Evolutionary conservation across 331 rosid species (phyloP).

Genomic region (Quercus tomentella): DNA sequence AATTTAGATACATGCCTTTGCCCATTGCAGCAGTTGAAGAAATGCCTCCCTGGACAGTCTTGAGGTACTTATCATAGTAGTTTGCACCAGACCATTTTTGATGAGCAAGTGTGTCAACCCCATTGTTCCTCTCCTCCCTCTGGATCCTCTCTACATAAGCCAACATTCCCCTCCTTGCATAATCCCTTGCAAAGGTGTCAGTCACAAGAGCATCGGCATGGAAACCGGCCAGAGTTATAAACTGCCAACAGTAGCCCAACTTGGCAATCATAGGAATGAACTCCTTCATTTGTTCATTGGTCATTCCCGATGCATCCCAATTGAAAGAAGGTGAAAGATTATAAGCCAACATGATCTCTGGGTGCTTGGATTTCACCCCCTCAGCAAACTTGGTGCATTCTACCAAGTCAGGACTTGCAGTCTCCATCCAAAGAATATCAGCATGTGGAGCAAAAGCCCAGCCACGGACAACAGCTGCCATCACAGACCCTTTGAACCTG

Average conservation of each 20-base stretch:
- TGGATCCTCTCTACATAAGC: conserved; percentile 95
- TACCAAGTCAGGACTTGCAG: conserved; percentile 54
- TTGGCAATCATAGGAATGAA: conserved; percentile 81
- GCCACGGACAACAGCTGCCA: conserved; percentile 78
- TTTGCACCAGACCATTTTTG: conserved; percentile 99
- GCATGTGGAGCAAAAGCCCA: conserved; percentile 79
- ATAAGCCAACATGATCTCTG: conserved; percentile 76
- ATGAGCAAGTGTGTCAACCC: conserved; percentile 94
- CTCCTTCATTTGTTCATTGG: conserved; percentile 60
- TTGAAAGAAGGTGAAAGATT: conserved; percentile 96
- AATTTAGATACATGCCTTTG: conserved; percentile 50
- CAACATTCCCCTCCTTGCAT: conserved; percentile 80
- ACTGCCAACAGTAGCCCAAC: conserved; percentile 92
- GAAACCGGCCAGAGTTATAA: conserved; percentile 84
- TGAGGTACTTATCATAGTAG: conserved; percentile 86
- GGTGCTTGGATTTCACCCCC: conserved; percentile 53
- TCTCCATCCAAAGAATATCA: conserved; percentile 96
- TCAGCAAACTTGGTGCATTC: conserved; percentile 76
- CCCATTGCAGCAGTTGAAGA: conserved; percentile 99
- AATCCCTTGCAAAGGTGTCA: conserved; percentile 76
- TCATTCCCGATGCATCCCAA: conserved; percentile 99
- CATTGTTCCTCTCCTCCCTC: conserved; percentile 91
- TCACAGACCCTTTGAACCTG: conserved; percentile 74
- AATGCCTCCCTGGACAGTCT: conserved; percentile 94
- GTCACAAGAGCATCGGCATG: conserved; percentile 79